Percentiles rank a stretch among this genome's conserved stretches.
Conservation (phyloP, 208 protist species). For the Hexamita inflata region DNA sequence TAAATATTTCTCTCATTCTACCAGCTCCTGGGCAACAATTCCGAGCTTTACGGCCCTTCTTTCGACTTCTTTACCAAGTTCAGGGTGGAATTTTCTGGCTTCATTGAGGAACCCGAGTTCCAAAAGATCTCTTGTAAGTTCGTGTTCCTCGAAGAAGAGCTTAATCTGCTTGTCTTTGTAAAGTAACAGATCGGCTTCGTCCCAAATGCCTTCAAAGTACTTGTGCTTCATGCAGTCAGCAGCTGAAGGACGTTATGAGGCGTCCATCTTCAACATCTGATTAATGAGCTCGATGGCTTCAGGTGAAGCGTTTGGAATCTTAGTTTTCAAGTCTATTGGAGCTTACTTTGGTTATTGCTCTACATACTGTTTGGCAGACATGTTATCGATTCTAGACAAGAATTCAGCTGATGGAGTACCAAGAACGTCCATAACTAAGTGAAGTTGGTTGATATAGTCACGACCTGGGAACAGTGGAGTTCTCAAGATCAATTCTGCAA, state of each 20-base stretch:
- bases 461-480: conserved; percentile 68
- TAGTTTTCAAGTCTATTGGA: conserved; percentile 27
- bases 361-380: conserved; percentile 32
- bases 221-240: conserved; percentile 70
- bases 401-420: conserved; percentile 41
- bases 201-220: conserved; percentile 56
- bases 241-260: conserved; percentile 62
- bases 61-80: neutral
- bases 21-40: too few relatives aligned
- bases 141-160: conserved; percentile 14
- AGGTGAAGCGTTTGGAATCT: conserved; percentile 26
- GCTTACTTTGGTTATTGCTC: conserved; percentile 9
- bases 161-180: conserved; percentile 10
- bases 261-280: conserved; percentile 65
- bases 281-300: conserved; percentile 62
- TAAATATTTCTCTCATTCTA: too few relatives aligned
- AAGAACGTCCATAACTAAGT: conserved; percentile 45
- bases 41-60: neutral
- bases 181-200: neutral
- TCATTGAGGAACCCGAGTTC: conserved; percentile 20
- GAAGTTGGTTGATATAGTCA: conserved; percentile 76
- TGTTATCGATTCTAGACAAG: conserved; percentile 30
- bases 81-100: conserved; percentile 10
- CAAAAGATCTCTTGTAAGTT: conserved; percentile 12
- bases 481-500: conserved; percentile 79